These are phyloP conservation scores for Coemansia sp. DNA, from an alignment of 192 early-diverging fungal species.

Conservation along the genomic window DNA sequence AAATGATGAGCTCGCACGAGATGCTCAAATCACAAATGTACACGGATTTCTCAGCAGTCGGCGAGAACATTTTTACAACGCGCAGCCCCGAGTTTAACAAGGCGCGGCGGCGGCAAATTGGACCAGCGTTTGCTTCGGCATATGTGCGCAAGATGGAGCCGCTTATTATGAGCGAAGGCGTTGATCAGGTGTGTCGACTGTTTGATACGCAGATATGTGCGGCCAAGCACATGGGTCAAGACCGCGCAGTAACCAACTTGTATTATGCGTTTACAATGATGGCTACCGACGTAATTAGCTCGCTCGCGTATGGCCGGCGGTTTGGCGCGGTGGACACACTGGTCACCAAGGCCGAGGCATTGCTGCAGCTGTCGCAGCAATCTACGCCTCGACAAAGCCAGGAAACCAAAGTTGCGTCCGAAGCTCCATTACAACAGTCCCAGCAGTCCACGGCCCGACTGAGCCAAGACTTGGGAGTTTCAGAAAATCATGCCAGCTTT, in stretches of 20 bases:
- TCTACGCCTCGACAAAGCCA: background rate
- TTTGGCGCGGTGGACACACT: constrained; percentile 21
- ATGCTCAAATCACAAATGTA: constrained; percentile 30
- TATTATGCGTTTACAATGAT: constrained; percentile 28
- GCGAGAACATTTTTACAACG: constrained; percentile 39
- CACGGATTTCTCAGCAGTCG: constrained; percentile 15
- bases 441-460: background rate
- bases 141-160: constrained; percentile 25
- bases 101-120: constrained; percentile 18
- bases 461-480: background rate
- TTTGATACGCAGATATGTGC: constrained; percentile 17
- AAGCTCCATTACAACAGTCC: background rate
- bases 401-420: background rate
- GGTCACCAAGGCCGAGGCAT: background rate
- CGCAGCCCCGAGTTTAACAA: constrained; percentile 22
- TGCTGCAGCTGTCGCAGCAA: background rate
- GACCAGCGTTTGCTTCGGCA: constrained; percentile 18
- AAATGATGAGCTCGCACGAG: constrained; percentile 22
- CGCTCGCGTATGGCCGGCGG: constrained; percentile 16
- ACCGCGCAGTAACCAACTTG: constrained; percentile 1
- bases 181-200: constrained; percentile 17
- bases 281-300: constrained; percentile 28
- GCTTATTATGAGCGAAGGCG: constrained; percentile 15
- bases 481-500: background rate
- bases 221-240: background rate